Base-by-base conservation (phyloP, 1,284 basidiomycete genomes). In the Sanghuangporus weigelae region DNA sequence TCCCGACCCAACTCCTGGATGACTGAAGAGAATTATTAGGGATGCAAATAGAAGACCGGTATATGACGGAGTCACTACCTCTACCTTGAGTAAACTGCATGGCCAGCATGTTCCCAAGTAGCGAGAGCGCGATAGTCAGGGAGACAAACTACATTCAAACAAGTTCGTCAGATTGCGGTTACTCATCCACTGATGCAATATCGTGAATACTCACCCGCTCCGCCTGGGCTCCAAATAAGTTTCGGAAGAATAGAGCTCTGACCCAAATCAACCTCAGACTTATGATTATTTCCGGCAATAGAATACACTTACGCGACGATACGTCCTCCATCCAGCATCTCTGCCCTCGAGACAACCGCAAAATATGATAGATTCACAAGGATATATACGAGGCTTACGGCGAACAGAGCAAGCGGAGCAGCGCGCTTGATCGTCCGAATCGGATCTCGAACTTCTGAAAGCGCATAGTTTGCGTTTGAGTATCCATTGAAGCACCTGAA, bases 1-100 rank as follows among this genome's bases (percentile, higher is more conserved):
- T 87, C 86, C 16, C 85, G 77, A 0, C 85, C 88, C 2, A 89
- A 77, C 71, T 89, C 88, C 71, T 90, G 88, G 4, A 88, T 80
- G 8, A 89, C 86, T 87, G 59, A 0, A 10, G 38, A 16, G 50
- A 46, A 16, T 5, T 2, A 40, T 16, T 19, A 10, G 31, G 44
- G 51, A 19, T 23, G 16, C 44, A n/a, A 51, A 40, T 42, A 19
- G 23, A 48, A 12, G 54, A 2, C 21, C 16, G 57, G 12, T 10
- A 21, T 44, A 12, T 14, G 23, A 58, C 57, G 48, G 19, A 23
- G 19, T 46, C 19, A 14, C 3, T 68, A 85, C 86, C 81, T 78
- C 88, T 74, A 14, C 85, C 85, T 70, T 87, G 84, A 0, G 81
- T 73, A 68, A 89, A 90, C 60, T 86, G 77, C 0, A 84, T 78